A percentile compares a stretch with the other conserved stretches of the same genome.
Conservation (phyloP, 2,329 filamentous ascomycete genomes). For the Pseudocercospora pini-densiflorae region DNA sequence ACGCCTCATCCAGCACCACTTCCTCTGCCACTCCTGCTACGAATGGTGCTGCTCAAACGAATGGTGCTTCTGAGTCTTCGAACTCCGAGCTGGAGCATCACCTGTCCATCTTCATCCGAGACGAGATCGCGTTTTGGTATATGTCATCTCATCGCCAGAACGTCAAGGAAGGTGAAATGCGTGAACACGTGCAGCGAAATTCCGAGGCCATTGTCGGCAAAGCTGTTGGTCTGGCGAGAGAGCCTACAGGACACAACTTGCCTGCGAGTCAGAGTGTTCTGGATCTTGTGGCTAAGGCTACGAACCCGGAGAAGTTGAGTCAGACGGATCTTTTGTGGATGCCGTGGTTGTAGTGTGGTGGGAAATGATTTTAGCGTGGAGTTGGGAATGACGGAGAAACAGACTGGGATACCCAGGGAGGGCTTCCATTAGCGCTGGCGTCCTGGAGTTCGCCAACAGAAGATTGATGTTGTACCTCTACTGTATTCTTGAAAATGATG, state of each 20-base stretch:
- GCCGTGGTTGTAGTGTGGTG: constrained; percentile 73
- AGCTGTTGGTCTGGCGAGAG: constrained; percentile 76
- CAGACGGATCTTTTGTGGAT: constrained; percentile 95
- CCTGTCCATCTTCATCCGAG: constrained; percentile 89
- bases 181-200: constrained; percentile 82
- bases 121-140: constrained; percentile 98
- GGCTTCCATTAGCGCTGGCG: constrained; percentile 5
- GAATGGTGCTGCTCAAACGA: constrained; percentile 15
- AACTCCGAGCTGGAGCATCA: constrained; percentile 85
- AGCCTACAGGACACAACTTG: constrained; percentile 70
- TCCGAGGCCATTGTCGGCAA: constrained; percentile 91
- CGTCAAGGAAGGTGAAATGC: constrained; percentile 69
- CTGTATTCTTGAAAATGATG: not conserved
- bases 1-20: constrained; percentile 70
- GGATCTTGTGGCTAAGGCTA: constrained; percentile 88
- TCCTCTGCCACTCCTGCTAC: constrained; percentile 24
- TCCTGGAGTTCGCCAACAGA: not conserved
- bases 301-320: constrained; percentile 87
- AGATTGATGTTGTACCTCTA: too few species aligned
- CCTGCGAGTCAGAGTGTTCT: constrained; percentile 98
- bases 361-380: constrained; percentile 1
- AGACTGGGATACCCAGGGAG: not conserved
- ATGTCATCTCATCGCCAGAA: constrained; percentile 73
- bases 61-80: constrained; percentile 24
- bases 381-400: not conserved